Evolutionary conservation across 1,284 basidiomycete genomes (phyloP).

Genomic region (Pholiota adiposa): DNA sequence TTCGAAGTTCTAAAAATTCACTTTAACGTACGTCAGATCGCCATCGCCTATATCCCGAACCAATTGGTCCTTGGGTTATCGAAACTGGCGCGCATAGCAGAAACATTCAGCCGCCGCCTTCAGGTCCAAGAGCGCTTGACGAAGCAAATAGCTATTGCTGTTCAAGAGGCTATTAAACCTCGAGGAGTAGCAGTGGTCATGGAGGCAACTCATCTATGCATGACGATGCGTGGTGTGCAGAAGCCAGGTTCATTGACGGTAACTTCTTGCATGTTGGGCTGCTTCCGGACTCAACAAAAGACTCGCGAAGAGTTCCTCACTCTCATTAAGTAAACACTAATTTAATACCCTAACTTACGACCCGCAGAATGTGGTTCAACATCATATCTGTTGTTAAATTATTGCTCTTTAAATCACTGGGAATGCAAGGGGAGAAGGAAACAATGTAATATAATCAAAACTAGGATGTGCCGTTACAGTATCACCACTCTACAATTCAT

Average conservation of each 20-base stretch:
- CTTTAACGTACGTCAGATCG: slow-evolving; percentile 47
- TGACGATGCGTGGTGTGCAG: slow-evolving; percentile 99
- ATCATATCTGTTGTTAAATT: slow-evolving; percentile 19
- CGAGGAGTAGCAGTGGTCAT: slow-evolving; percentile 99
- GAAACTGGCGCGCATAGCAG: slow-evolving; percentile 96
- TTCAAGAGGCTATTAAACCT: slow-evolving; percentile 97
- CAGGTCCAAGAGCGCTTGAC: slow-evolving; percentile 99
- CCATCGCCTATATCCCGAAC: slow-evolving; percentile 95
- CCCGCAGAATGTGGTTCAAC: slow-evolving; percentile 16
- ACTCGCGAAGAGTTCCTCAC: slow-evolving; percentile 95
- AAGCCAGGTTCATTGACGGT: slow-evolving; percentile 96
- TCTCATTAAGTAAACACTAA: slow-evolving; percentile 65
- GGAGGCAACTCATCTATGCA: slow-evolving; percentile 98
- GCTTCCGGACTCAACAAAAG: slow-evolving; percentile 96
- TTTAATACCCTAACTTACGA: slow-evolving; percentile 31
- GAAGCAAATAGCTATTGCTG: slow-evolving; percentile 95
- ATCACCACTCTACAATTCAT: slow-evolving; percentile 20
- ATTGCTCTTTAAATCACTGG: slow-evolving; percentile 13
- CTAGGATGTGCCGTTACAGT: slow-evolving; percentile 5
- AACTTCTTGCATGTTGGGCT: slow-evolving; percentile 99
- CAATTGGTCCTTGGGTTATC: slow-evolving; percentile 95
- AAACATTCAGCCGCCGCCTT: slow-evolving; percentile 94
- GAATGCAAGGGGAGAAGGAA: slow-evolving; percentile 4
- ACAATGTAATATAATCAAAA: slow-evolving; percentile 17
- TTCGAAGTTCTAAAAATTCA: slow-evolving; percentile 18